Base-by-base conservation (phyloP, 2,329 filamentous ascomycete species). In the Fusarium praegraminearum region DNA sequence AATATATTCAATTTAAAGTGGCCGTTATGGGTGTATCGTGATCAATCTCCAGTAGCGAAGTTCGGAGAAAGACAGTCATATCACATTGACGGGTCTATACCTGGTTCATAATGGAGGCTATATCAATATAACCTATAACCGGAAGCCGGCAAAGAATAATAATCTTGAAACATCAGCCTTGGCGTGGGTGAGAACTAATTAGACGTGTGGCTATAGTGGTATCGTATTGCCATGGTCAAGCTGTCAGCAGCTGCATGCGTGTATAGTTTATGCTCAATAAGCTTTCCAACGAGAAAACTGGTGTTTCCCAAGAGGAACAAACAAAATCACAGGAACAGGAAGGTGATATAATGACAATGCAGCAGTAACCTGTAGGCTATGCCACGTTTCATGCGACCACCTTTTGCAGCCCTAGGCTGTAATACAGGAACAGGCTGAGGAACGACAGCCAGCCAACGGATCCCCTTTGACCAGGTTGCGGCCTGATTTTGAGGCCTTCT, bases 311-410 rank as follows among this genome's bases (percentile, higher is more conserved):
- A n/a, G 22, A 60, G 46, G 16, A 47, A 22, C 26, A 45, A 45
- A 30, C 26, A 45, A 7, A 46, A 7, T 16, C 12, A 46, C 22
- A 22, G 35, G 18, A 54, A 40, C 40, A 52, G 26, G 20, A 65
- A 30, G 15, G 24, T 51, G 43, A 60, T 65, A 64, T 57, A 54
- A 35, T n/a, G 22, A 46, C 26, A 26, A 57, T 36, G 22, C 30
- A 40, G 43, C 55, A 65, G 33, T 35, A 59, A 56, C 38, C 33
- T 36, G 33, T 52, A 62, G 57, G 57, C 61, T 55, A 64, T 70
- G 60, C 71, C 66, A 70, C 54, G 67, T 70, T 70, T 66, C 59
- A 70, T 67, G 67, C 66, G 62, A 61, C 66, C 71, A 54, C 28
- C 62, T 57, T 62, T 62, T 65, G 71, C 41, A 55, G 28, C 66